phyloP scores from a whole-genome alignment of 148 eudicot genomes.

The Silene conica region DNA sequence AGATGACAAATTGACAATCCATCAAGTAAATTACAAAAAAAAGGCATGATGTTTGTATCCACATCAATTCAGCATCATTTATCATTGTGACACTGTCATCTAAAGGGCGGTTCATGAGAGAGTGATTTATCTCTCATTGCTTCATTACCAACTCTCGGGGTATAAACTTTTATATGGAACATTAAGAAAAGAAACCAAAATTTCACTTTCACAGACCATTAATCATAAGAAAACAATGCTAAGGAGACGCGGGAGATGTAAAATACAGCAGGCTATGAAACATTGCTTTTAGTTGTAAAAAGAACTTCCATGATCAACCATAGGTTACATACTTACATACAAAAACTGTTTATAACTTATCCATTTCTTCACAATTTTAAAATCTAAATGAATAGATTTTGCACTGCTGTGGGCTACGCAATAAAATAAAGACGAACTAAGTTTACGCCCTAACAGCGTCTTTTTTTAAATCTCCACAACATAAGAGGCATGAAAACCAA shows the following conservation, averaged over 20 bases:
- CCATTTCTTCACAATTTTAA: too few relatives aligned
- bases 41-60: not conserved
- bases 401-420: not conserved
- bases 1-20: conserved; percentile 10
- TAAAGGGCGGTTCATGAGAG: not conserved
- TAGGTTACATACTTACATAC: too few relatives aligned
- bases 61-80: not conserved
- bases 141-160: not conserved
- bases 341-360: too few relatives aligned
- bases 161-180: not conserved
- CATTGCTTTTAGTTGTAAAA: too few relatives aligned
- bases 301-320: too few relatives aligned
- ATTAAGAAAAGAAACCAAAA: not conserved
- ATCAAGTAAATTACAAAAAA: not conserved
- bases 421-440: not conserved
- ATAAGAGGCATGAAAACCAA: conserved; percentile 5
- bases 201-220: not conserved
- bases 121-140: not conserved
- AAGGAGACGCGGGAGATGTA: not conserved
- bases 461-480: not conserved
- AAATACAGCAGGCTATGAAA: too few relatives aligned
- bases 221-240: not conserved
- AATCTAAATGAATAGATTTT: too few relatives aligned
- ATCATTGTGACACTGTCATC: not conserved
- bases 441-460: not conserved